Base-by-base conservation (phyloP, 495 filamentous ascomycete species). In the Xylaria scruposa region DNA sequence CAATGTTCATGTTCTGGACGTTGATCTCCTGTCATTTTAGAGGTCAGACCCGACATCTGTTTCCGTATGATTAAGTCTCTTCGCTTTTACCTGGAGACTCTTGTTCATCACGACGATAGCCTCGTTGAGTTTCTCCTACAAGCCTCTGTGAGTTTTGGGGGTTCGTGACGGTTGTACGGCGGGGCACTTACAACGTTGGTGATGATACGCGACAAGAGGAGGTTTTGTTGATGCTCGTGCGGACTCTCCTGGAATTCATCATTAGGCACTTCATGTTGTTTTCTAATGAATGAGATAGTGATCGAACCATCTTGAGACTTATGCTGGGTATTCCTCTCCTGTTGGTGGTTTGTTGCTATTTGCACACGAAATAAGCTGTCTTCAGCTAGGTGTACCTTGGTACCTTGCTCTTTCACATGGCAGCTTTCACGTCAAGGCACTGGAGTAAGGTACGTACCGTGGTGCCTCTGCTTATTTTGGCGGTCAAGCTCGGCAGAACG, bases 1-100 rank as follows among this genome's bases (percentile, higher is more conserved):
- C 96, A 6, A 97, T 93, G 78, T 98, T 95, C 94, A 98, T 97
- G 76, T 98, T 99, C 74, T 97, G 92, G 46, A 97, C 91, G 79
- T 98, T 98, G 88, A 98, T 97, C 75, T 98, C 94, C 93, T 97
- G 73, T 47, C 4, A 42, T 54, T 8, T 19, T n/a, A 51, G 24
- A 15, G 56, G n/a, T 65, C 53, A 24, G 49, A 33, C 71, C n/a
- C 49, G 66, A 58, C 53, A 42, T 33, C 74, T 67, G 61, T 46
- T 42, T 9, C 4, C 21, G 53, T 46, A 62, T 24, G 13, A 54
- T 46, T 17, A 33, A 3, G 26, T 6, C 10, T 31, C 13, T 80
- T 19, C 1, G 15, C n/a, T 51, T 31, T 33, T 81, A 95, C 94
- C 83, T 97, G 93, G 5, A 99, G 90, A 51, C 88, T 91, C 80